Evolutionary conservation across 495 filamentous ascomycete genomes (phyloP), one percentile per base, ranked within the genome.

Genomic region (Penicillium subrubescens): DNA sequence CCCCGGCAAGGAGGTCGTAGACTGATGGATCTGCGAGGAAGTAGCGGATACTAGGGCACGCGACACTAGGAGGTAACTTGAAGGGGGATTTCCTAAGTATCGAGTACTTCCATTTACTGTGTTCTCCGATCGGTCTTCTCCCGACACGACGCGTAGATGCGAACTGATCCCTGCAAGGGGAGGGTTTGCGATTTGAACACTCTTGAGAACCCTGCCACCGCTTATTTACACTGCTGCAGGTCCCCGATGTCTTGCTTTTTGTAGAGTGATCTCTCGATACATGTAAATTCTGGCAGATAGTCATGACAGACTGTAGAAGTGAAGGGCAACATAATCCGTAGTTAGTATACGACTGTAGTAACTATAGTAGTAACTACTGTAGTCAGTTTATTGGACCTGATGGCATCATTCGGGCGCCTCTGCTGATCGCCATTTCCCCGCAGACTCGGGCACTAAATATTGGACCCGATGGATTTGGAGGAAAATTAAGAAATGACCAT

Each of bases 391-490:
- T 54, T 54, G 10, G 27, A 17, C 19, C 54, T 48, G 29, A 35
- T 37, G 55, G 33, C 6, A 39, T 58, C 37, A 58, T 27, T 3
- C 37, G 55, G 55, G 25, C 43, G 51, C 31, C 62, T 60, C 69
- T 44, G 64, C 61, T 66, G 68, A 73, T 73, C 66, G 52, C 41
- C 46, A 48, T 68, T 63, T 51, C 71, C 71, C 69, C 69, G 64
- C 66, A 70, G 44, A 64, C 34, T 59, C 46, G 39, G 61, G 55
- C 59, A 63, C 64, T 60, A 35, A 46, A 48, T 48, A 12, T 48
- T 48, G 44, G 21, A 48, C 44, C 19, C 44, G 44, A 25, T 48
- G 63, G 19, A 37, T 29, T 39, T 52, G 48, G 25, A 27, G 11
- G 25, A 15, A 15, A 0, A 62, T 17, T 46, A 51, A 46, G 41